phyloP scores from a whole-genome alignment of 805 yeast species.

The Lachancea sp. region DNA sequence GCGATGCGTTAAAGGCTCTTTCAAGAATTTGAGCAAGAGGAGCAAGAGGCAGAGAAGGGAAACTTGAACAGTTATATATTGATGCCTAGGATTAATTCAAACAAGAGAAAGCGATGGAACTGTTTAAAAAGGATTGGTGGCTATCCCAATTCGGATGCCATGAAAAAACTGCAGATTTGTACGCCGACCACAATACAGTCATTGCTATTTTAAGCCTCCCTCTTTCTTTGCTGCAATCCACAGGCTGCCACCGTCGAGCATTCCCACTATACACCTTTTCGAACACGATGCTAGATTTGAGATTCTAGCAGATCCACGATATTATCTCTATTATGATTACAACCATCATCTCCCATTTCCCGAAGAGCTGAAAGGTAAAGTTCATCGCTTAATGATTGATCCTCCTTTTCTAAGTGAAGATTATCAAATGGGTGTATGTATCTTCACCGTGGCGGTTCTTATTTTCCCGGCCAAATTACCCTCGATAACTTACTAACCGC shows the following conservation, averaged over 20 bases:
- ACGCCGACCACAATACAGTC: conserved; percentile 65
- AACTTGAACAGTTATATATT: conserved; percentile 47
- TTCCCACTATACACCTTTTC: conserved; percentile 71
- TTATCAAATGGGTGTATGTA: conserved; percentile 58
- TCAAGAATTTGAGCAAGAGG: conserved; percentile 62
- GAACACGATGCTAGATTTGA: conserved; percentile 78
- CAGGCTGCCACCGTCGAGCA: conserved; percentile 40
- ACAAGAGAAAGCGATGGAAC: conserved; percentile 50
- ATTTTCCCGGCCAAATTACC: background rate
- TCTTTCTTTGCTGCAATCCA: conserved; percentile 82
- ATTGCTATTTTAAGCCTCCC: conserved; percentile 78
- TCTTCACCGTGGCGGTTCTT: no score
- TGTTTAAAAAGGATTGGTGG: conserved; percentile 90
- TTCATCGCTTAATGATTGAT: conserved; percentile 70
- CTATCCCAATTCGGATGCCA: conserved; percentile 88
- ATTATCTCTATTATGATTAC: conserved; percentile 72
- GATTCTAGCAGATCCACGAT: conserved; percentile 58
- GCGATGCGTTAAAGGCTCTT: conserved; percentile 48
- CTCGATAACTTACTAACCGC: conserved; percentile 11
- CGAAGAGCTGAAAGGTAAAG: conserved; percentile 47
- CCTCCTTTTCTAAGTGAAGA: conserved; percentile 83
- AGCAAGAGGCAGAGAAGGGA: conserved; percentile 44
- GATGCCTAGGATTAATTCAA: conserved; percentile 48
- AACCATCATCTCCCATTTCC: conserved; percentile 61
- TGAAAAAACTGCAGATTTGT: conserved; percentile 60